Evolutionary conservation across 2,329 filamentous ascomycete species (phyloP).

Genomic region (Colletotrichum noveboracense): DNA sequence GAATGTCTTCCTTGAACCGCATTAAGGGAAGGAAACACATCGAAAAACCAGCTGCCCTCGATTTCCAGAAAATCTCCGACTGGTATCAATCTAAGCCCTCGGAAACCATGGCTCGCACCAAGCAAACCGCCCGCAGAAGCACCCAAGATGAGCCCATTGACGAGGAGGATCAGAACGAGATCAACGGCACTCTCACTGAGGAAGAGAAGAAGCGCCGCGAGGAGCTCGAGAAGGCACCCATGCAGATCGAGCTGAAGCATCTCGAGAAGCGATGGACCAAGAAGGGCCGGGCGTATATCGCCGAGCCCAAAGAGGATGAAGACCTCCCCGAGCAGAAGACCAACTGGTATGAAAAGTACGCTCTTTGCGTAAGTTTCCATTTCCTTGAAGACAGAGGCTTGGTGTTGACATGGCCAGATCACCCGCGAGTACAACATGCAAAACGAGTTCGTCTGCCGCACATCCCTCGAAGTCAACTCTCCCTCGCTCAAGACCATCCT

Average conservation of each 20-base stretch:
- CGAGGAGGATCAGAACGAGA: slow-evolving; percentile 23
- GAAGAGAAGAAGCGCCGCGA: slow-evolving; percentile 26
- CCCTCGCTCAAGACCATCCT: slow-evolving; percentile 27
- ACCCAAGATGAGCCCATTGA: slow-evolving; percentile 3
- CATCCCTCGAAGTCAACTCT: slow-evolving; percentile 26
- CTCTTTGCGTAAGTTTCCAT: slow-evolving; percentile 27
- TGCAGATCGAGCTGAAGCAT: slow-evolving; percentile 34
- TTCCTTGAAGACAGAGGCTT: neutral
- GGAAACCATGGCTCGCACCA: slow-evolving; percentile 2
- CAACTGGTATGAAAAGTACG: slow-evolving; percentile 34
- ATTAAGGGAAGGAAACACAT: neutral
- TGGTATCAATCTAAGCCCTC: too few species aligned
- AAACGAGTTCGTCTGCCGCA: slow-evolving; percentile 20
- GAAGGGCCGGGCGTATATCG: slow-evolving; percentile 29
- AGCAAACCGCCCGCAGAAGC: neutral
- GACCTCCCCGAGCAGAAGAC: slow-evolving; percentile 29
- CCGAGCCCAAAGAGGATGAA: slow-evolving; percentile 33
- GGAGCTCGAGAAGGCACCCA: slow-evolving; percentile 29
- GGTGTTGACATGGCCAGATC: neutral
- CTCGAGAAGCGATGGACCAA: slow-evolving; percentile 35
- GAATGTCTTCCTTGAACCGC: neutral
- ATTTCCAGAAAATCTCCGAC: too few species aligned
- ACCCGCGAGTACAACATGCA: slow-evolving; percentile 24
- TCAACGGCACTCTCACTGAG: slow-evolving; percentile 18
- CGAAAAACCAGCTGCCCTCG: too few species aligned